These are phyloP conservation scores for Physaria fendleri DNA, from an alignment of 345 rosid genomes.

Conservation along the genomic window DNA sequence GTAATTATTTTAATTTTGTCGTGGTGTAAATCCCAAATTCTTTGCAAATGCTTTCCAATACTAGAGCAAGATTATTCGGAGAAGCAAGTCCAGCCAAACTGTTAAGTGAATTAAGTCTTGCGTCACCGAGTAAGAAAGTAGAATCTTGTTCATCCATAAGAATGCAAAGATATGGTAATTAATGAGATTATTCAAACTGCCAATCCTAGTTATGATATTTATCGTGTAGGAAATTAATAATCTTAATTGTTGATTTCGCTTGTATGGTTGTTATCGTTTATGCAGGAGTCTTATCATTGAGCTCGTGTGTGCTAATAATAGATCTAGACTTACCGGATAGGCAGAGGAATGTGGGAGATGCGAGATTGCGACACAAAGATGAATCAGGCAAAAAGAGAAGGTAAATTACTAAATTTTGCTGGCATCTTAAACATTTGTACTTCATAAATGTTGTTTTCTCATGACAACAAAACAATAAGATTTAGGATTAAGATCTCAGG, in stretches of 20 bases:
- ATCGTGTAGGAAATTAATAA: not conserved
- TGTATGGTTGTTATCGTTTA: not conserved
- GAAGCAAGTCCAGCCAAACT: slow-evolving; percentile 20
- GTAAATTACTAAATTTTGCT: not conserved
- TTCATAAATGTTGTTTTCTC: not conserved
- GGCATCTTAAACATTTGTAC: not conserved
- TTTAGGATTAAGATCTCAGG: not conserved
- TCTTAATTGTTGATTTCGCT: not conserved
- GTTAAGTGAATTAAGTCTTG: not conserved
- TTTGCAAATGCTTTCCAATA: slow-evolving; percentile 56
- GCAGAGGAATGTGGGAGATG: slow-evolving; percentile 41
- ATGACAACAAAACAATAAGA: not conserved
- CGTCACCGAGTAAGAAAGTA: slow-evolving; percentile 14
- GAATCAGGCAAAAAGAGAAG: not conserved
- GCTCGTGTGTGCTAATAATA: not conserved
- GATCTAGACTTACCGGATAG: slow-evolving; percentile 26
- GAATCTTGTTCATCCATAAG: slow-evolving; percentile 20
- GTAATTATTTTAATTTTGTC: not conserved
- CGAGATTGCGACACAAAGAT: slow-evolving; percentile 28
- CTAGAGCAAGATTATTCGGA: slow-evolving; percentile 29
- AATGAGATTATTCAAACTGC: slow-evolving; percentile 23
- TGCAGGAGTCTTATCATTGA: not conserved
- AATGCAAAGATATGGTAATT: slow-evolving; percentile 1
- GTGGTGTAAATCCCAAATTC: slow-evolving; percentile 29
- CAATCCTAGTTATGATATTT: not conserved